Evolutionary conservation across 2,329 filamentous ascomycete genomes (phyloP), one percentile per base, ranked within the genome.

Genomic region (Penicillium sp.): DNA sequence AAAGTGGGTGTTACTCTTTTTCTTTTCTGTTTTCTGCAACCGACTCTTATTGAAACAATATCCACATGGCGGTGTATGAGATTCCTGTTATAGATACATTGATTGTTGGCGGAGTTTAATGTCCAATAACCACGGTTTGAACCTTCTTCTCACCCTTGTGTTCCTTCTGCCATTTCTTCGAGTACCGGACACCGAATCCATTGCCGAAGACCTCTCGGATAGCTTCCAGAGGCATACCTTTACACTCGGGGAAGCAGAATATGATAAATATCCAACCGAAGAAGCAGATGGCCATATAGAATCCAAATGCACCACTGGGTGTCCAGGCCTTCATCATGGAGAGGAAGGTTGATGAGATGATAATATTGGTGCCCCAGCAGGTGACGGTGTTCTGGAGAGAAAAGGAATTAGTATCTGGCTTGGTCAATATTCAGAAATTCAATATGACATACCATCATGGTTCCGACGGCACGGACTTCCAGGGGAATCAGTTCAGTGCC

Each of bases 211-310:
- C 73, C 46, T 80, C 77, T 28, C 78, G 70, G n/a, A 83, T 76
- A 43, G 80, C 79, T 61, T 84, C 82, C 3, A 84, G 68, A 16
- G 80, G 77, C 74, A 84, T 78, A 10, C 81, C 80, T 59, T 82
- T 81, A 2, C 81, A 80, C 56, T 83, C 79, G 0, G 81, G 81
- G 59, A 82, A 83, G 59, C 71, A 81, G 68, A 81, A 77, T 49
- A 77, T 73, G 21, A 82, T 73, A 51, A 77, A 71, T 5, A 80
- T 37, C 70, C 75, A 79, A 6, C 79, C 79, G 33, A 79, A 59
- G 51, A 78, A 72, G 58, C 78, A 82, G 23, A 82, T 78, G 0
- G 69, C 77, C 1, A 78, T 75, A 52, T 82, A 82, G 62, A 82
- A 82, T 3, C 77, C 79, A 54, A 82, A 82, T 0, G 79, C 75